Conservation (phyloP, 148 eudicot genomes). For the Euryodendron excelsum region DNA sequence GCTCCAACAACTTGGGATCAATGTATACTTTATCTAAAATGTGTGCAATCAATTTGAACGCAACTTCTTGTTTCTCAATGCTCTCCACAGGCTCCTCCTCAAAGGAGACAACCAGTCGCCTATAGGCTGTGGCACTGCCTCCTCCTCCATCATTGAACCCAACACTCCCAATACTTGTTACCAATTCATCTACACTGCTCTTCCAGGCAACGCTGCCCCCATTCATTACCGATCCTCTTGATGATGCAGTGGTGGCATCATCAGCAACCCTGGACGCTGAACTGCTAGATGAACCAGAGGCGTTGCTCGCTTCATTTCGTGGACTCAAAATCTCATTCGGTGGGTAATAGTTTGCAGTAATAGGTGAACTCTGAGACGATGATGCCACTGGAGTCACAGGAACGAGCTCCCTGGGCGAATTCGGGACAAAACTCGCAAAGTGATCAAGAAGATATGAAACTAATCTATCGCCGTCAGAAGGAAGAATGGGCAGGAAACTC, state of each 20-base stretch:
- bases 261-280: slow-evolving; percentile 41
- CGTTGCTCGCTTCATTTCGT: slow-evolving; percentile 35
- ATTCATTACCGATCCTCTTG: slow-evolving; percentile 48
- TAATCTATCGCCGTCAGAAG: slow-evolving; percentile 50
- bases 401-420: slow-evolving; percentile 38
- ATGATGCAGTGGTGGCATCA: slow-evolving; percentile 33
- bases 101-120: slow-evolving; percentile 44
- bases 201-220: slow-evolving; percentile 47
- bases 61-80: slow-evolving; percentile 77
- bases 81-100: slow-evolving; percentile 79
- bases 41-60: slow-evolving; percentile 62
- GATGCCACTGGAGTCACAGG: slow-evolving; percentile 35
- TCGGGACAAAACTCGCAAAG: slow-evolving; percentile 37
- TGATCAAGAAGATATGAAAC: slow-evolving; percentile 54
- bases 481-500: slow-evolving; percentile 53
- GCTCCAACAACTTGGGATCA: slow-evolving; percentile 67
- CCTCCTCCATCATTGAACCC: slow-evolving; percentile 34
- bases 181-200: slow-evolving; percentile 37
- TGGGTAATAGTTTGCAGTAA: slow-evolving; percentile 43
- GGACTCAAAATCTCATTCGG: slow-evolving; percentile 45
- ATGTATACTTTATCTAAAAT: slow-evolving; percentile 53
- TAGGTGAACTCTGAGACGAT: slow-evolving; percentile 77
- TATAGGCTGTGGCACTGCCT: slow-evolving; percentile 16
- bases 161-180: slow-evolving; percentile 22
- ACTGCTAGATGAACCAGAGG: slow-evolving; percentile 56